phyloP scores from a whole-genome alignment of 83 land plant species.

The Picea abies region DNA sequence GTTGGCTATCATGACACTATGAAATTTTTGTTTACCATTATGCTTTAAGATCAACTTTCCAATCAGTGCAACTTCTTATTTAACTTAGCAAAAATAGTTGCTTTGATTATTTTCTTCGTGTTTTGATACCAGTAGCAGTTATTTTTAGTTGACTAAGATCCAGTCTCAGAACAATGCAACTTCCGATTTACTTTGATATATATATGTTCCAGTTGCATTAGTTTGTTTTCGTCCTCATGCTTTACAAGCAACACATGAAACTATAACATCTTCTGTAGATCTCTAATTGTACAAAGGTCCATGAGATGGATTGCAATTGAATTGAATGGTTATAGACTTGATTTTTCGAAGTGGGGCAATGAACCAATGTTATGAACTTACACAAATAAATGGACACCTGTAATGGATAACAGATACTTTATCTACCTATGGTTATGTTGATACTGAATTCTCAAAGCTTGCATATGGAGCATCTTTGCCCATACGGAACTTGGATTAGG shows the following conservation, averaged over 20 bases:
- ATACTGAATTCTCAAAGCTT: background rate
- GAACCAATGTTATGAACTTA: too few relatives aligned
- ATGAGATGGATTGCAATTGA: conserved; percentile 5
- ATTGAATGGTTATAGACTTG: background rate
- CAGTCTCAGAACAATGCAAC: too few relatives aligned
- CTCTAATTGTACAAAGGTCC: background rate
- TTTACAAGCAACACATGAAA: background rate
- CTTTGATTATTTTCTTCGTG: background rate
- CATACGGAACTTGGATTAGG: background rate
- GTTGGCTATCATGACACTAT: background rate
- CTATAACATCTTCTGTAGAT: background rate
- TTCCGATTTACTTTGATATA: too few relatives aligned
- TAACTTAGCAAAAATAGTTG: background rate
- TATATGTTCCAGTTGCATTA: too few relatives aligned
- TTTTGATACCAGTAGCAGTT: background rate
- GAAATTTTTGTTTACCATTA: background rate
- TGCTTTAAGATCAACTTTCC: background rate
- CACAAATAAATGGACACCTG: too few relatives aligned
- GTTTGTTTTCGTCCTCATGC: background rate
- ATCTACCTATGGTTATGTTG: background rate
- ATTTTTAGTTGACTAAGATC: too few relatives aligned
- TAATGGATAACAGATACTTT: background rate
- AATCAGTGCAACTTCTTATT: background rate
- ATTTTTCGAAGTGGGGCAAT: background rate
- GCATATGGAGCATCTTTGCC: background rate